These are phyloP conservation scores for Adenanthera pavonina DNA, from an alignment of 306 rosid species.

Conservation along the genomic window DNA sequence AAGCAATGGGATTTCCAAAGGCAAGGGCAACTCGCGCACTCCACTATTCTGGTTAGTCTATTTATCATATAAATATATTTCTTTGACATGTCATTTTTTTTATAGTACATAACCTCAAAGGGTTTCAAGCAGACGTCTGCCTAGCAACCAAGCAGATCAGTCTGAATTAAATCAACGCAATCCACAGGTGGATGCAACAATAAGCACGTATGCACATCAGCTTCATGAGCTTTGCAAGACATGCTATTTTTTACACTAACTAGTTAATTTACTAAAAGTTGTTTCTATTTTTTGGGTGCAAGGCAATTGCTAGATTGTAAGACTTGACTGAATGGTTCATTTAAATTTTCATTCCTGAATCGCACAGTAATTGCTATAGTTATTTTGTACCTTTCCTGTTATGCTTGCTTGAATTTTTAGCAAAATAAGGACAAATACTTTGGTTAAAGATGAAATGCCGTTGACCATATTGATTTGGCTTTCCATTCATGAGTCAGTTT, in stretches of 20 bases:
- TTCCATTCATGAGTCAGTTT: not conserved
- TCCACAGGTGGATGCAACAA: too few species aligned
- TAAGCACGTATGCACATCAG: too few species aligned
- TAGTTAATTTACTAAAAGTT: not conserved
- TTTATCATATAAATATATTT: slow-evolving; percentile 4
- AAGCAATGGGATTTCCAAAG: slow-evolving; percentile 67
- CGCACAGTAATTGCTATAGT: not conserved
- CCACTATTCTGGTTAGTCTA: slow-evolving; percentile 64
- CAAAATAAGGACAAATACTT: not conserved
- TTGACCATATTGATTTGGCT: not conserved
- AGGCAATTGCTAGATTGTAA: not conserved
- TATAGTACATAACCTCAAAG: too few species aligned
- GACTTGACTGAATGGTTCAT: not conserved
- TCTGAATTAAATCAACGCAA: too few species aligned
- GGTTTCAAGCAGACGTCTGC: too few species aligned
- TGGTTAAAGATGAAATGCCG: not conserved
- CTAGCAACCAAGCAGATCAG: too few species aligned
- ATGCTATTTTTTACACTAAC: too few species aligned
- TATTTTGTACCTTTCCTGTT: not conserved
- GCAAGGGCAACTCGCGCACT: slow-evolving; percentile 66
- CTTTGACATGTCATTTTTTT: not conserved
- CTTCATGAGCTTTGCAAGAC: too few species aligned
- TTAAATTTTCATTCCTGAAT: not conserved
- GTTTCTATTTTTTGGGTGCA: not conserved
- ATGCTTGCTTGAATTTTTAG: not conserved